These are phyloP conservation scores for Phylloporus scabripes DNA, from an alignment of 768 basidiomycete species.

Conservation along the genomic window DNA sequence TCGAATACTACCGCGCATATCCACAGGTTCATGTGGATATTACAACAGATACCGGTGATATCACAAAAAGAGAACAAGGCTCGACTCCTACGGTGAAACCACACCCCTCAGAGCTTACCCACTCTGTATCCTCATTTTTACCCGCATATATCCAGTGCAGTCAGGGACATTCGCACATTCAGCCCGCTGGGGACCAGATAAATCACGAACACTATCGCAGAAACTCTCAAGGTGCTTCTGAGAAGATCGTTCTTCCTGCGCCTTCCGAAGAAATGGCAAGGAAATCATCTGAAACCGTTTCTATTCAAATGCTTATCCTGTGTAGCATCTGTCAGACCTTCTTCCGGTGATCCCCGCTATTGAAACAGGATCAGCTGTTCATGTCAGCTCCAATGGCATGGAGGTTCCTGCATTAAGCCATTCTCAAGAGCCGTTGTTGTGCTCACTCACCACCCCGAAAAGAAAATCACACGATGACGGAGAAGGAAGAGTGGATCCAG, in stretches of 20 bases:
- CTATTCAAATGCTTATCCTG: conserved; percentile 1
- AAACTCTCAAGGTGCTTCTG: background rate
- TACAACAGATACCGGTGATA: background rate
- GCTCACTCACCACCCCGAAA: background rate
- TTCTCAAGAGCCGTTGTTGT: background rate
- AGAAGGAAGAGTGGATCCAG: background rate
- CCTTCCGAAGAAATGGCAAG: conserved; percentile 11
- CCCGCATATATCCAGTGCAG: conserved; percentile 21
- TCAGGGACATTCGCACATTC: conserved; percentile 1
- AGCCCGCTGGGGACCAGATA: background rate
- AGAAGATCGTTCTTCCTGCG: background rate
- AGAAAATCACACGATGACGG: background rate
- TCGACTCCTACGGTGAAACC: conserved; percentile 3
- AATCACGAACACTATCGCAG: background rate
- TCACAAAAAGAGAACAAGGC: background rate
- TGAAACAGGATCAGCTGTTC: background rate
- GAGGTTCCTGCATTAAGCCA: background rate
- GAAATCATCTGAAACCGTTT: background rate
- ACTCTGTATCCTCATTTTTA: background rate
- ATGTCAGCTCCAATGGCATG: background rate
- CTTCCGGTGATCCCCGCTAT: background rate
- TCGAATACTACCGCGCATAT: conserved; percentile 5
- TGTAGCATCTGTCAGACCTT: conserved; percentile 1
- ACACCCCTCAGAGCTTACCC: background rate
- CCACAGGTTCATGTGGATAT: conserved; percentile 8